Base-by-base conservation (phyloP, 768 basidiomycete species). In the Tricholomella constricta region DNA sequence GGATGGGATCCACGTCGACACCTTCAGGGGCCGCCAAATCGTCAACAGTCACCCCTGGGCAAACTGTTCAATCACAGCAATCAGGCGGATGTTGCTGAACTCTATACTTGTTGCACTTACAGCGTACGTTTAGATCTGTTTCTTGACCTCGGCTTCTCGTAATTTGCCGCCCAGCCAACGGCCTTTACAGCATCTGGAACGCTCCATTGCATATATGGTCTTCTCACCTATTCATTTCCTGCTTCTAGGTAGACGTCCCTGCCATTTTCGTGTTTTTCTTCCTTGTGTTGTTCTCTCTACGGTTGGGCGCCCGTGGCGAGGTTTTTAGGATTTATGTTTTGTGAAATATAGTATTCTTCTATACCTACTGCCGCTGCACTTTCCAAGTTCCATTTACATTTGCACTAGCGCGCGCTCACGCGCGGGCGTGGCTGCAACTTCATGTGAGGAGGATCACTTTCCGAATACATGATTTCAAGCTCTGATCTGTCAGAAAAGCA, bases 1-100 rank as follows among this genome's bases (percentile, higher is more conserved):
- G 92, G 59, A 93, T 94, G 89, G 93, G 91, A 14, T 84, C 91
- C 42, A 85, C 88, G 23, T 79, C 90, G 58, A 82, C 88, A 52
- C 79, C 89, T 38, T 77, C 86, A 9, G 86, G 86, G 37, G 80
- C 85, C 17, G 85, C 85, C 53, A 94, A 94, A 74, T 85, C 91
- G 48, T 81, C 88, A 51, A 88, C 90, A 47, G 83, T 95, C 56
- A 89, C 88, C 40, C 89, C 89, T 8, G 92, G 92, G 23, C 88
- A 92, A 72, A 85, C 80, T 50, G 89, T 94, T 48, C 85, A 87
- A 67, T 85, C 89, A 68, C 85, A 86, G 71, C 78, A 80, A 64
- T 74, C 82, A 4, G 77, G 83, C 50, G 80, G 88, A 38, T 95
- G 93, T 76, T 95, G 93, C 83, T 95, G 72, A 83, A 71, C 23